Evolutionary conservation across 352 stramenopile genomes (phyloP).

Genomic region (Pythium sukuiense): DNA sequence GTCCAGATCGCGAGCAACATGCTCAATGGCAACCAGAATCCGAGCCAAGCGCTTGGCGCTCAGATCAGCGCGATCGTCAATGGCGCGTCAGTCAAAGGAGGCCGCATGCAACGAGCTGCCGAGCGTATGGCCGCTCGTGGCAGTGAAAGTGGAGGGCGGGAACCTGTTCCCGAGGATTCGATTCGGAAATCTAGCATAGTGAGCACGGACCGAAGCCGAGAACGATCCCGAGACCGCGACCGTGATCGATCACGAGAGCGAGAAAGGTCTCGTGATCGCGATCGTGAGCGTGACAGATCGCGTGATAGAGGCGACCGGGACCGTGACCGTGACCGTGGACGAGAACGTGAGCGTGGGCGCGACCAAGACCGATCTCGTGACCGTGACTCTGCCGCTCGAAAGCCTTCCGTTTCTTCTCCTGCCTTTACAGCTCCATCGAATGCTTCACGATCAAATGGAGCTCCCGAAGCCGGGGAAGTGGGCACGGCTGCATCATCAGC

Average conservation of each 20-base stretch:
- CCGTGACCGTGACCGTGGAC: conserved; percentile 3
- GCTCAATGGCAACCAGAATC: conserved; percentile 33
- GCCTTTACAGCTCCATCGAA: neutral
- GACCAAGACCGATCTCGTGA: conserved; percentile 15
- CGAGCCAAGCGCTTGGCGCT: conserved; percentile 58
- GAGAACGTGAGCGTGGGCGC: conserved; percentile 9
- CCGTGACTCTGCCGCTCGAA: conserved; percentile 20
- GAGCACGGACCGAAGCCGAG: conserved; percentile 23
- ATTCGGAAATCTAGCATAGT: conserved; percentile 40
- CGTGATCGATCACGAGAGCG: conserved; percentile 8
- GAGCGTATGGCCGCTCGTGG: conserved; percentile 55
- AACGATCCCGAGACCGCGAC: conserved; percentile 4
- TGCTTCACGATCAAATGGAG: conserved; percentile 26
- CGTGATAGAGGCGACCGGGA: conserved; percentile 9
- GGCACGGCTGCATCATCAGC: neutral
- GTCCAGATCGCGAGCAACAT: conserved; percentile 57
- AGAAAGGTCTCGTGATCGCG: conserved; percentile 8
- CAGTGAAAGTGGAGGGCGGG: conserved; percentile 3
- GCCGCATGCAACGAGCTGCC: conserved; percentile 62
- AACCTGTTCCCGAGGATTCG: conserved; percentile 35
- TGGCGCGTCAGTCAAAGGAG: conserved; percentile 33
- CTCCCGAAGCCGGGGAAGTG: conserved; percentile 46
- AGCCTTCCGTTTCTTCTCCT: conserved; percentile 34
- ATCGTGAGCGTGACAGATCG: neutral
- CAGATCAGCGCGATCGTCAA: conserved; percentile 85